Evolutionary conservation across 805 yeast genomes (phyloP).

Genomic region (Starmerella apicola): DNA sequence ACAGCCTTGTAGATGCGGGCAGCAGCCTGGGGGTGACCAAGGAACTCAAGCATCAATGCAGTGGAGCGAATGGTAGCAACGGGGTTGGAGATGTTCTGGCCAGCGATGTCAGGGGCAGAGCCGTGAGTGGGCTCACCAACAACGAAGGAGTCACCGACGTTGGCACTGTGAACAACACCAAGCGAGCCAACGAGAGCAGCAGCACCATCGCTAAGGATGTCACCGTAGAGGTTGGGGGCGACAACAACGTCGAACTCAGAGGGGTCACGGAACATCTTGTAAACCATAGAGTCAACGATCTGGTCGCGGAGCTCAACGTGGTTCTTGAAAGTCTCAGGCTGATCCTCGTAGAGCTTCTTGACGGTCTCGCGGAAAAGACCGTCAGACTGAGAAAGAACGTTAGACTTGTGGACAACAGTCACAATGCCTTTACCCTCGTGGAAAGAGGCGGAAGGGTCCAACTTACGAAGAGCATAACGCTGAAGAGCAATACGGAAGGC

Average conservation of each 20-base stretch:
- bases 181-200: constrained; percentile 96
- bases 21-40: constrained; percentile 84
- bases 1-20: constrained; percentile 88
- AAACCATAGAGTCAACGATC: constrained; percentile 98
- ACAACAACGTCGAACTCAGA: constrained; percentile 94
- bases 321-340: constrained; percentile 39
- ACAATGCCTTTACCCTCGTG: constrained; percentile 48
- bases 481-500: constrained; percentile 88
- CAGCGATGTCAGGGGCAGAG: constrained; percentile 97
- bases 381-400: constrained; percentile 82
- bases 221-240: constrained; percentile 97
- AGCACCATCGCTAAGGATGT: constrained; percentile 92
- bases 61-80: constrained; percentile 96
- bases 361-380: constrained; percentile 92
- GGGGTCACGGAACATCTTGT: constrained; percentile 97
- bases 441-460: constrained; percentile 27
- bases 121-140: constrained; percentile 99
- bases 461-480: constrained; percentile 66
- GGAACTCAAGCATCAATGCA: constrained; percentile 92
- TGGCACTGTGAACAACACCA: constrained; percentile 97
- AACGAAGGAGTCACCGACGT: constrained; percentile 91
- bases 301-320: constrained; percentile 71
- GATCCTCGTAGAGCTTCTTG: constrained; percentile 39
- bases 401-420: constrained; percentile 93
- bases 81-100: constrained; percentile 80